Base-by-base conservation (phyloP, 305 asterid species). In the Solanum hybrid region DNA sequence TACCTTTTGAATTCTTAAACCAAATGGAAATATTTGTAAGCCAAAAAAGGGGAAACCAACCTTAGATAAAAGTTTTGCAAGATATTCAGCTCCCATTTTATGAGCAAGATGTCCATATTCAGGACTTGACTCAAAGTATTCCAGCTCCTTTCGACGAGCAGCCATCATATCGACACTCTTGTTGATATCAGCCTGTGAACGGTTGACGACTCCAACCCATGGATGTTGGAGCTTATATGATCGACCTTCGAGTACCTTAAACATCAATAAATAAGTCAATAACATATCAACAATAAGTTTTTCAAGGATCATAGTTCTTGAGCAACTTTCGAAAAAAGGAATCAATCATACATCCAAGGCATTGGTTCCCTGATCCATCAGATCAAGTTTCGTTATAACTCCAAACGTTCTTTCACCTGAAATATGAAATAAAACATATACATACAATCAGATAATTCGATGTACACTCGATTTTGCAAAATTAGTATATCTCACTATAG, bases 131-230 rank as follows among this genome's bases (percentile, higher is more conserved):
- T 97, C 98, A 90, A 97, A 97, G 90, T 97, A 96, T 93, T 97
- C 99, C 89, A 79, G 92, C 92, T 97, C 99, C 92, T 96, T 96
- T 75, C 94, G 95, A 87, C 99, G 96, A 86, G 99, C 99, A 90
- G 89, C 86, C 87, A 91, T 88, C 99, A 97, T 97, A 96, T 96
- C 93, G 74, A 96, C 98, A 83, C 95, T 96, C 94, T 96, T 97
- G 91, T 96, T 96, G 90, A 97, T 97, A 89, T 97, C 99, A 92
- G 98, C 99, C 92, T 97, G 99, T 79, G 99, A 97, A 87, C 99
- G 98, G 90, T 97, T 97, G 89, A 97, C 98, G 75, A 97, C 94
- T 91, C 99, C 99, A 39, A 97, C 99, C 99, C 99, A 97, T 79
- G 99, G 99, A 93, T 97, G 96, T 90, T 92, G 94, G 92, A 97